phyloP scores from a whole-genome alignment of 257 asterid genomes.

The Penstemon davidsonii region DNA sequence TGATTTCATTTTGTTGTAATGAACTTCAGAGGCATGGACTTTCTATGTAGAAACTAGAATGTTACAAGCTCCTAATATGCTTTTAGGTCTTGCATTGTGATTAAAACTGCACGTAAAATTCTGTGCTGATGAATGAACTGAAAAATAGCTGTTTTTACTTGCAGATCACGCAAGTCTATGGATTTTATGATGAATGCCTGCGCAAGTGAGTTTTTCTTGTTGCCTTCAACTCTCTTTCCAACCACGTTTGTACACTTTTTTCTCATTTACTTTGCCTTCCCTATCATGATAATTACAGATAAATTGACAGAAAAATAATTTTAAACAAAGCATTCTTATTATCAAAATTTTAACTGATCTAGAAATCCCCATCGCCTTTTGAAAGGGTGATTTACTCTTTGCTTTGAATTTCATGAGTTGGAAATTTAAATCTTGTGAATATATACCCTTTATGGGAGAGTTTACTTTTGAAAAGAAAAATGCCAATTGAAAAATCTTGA shows the following conservation, averaged over 20 bases:
- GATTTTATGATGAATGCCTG: constrained; percentile 79
- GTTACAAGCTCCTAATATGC: constrained; percentile 9
- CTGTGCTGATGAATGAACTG: constrained; percentile 12
- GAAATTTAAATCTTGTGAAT: background rate
- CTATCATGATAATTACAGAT: background rate
- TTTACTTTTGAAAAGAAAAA: no score
- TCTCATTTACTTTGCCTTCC: constrained; percentile 2
- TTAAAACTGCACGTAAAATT: constrained; percentile 14
- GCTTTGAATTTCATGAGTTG: background rate
- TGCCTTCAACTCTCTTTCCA: constrained; percentile 17
- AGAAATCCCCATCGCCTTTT: background rate
- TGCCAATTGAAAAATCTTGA: no score
- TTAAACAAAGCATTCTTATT: background rate
- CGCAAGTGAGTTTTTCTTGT: constrained; percentile 58
- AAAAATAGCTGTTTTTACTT: constrained; percentile 14
- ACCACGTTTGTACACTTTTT: background rate
- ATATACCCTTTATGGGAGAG: no score
- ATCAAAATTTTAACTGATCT: constrained; percentile 1
- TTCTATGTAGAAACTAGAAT: background rate
- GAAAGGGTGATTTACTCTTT: background rate
- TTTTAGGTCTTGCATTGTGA: constrained; percentile 17
- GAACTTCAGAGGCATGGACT: background rate
- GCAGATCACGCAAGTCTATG: constrained; percentile 84
- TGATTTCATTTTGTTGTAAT: constrained; percentile 10
- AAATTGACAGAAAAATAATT: background rate